These are phyloP conservation scores for Trypanosoma congolense DNA, from an alignment of 208 protist species.

Conservation along the genomic window DNA sequence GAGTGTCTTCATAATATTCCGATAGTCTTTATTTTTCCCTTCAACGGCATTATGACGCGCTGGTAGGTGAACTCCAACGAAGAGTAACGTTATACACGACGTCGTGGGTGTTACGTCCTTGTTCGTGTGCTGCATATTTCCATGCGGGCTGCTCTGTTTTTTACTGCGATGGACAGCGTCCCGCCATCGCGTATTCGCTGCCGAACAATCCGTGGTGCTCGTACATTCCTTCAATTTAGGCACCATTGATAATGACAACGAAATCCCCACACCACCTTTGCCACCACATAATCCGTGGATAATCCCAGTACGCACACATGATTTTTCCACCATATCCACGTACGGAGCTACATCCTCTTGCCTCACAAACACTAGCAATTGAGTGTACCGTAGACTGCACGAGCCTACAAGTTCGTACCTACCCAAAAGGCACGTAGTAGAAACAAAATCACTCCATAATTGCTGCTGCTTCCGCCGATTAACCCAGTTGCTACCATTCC, in stretches of 20 bases:
- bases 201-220: too few relatives aligned
- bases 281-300: constrained; percentile 76
- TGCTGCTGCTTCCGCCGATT: constrained; percentile 25
- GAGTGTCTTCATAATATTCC: constrained; percentile 55
- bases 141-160: too few relatives aligned
- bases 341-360: constrained; percentile 55
- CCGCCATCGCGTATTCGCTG: too few relatives aligned
- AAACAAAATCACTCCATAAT: constrained; percentile 39
- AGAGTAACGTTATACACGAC: constrained; percentile 66
- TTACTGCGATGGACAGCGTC: too few relatives aligned
- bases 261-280: constrained; percentile 89
- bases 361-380: constrained; percentile 79
- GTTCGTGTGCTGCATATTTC: background rate
- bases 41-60: constrained; percentile 78
- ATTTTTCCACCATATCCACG: constrained; percentile 38
- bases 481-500: constrained; percentile 48
- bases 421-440: constrained; percentile 33
- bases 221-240: background rate
- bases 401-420: constrained; percentile 57
- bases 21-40: constrained; percentile 82
- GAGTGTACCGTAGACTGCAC: constrained; percentile 70
- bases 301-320: constrained; percentile 54
- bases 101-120: background rate
- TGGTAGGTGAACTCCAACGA: constrained; percentile 88
- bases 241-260: constrained; percentile 54